These are phyloP conservation scores for Effrenium voratum DNA, from an alignment of 73 alveolate genomes.

Conservation along the genomic window DNA sequence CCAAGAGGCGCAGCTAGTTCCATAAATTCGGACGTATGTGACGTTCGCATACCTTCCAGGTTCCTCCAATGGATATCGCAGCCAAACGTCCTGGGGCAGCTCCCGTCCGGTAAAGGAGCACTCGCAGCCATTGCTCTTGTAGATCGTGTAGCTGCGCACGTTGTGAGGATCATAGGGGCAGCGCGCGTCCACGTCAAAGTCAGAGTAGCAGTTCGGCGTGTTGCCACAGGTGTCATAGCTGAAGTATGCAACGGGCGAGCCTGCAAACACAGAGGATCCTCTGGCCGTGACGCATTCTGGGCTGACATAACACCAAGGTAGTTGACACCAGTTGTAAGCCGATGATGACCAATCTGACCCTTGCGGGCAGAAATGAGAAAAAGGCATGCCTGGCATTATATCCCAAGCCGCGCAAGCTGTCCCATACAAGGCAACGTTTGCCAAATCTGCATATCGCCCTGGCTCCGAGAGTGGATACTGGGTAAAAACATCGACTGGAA, in stretches of 20 bases:
- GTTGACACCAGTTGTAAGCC: conserved; percentile 11
- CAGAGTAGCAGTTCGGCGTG: neutral
- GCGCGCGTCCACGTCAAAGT: neutral
- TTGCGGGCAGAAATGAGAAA: neutral
- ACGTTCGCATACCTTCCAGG: conserved; percentile 13
- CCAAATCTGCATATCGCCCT: neutral
- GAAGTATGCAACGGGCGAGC: neutral
- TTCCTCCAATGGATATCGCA: neutral
- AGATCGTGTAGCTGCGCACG: neutral
- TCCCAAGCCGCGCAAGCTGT: conserved; percentile 20
- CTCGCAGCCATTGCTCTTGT: conserved; percentile 3
- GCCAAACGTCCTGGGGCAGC: neutral
- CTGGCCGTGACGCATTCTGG: neutral
- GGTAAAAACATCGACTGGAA: neutral
- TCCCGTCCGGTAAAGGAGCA: neutral
- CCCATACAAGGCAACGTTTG: neutral
- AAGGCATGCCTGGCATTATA: neutral
- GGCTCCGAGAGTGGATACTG: neutral
- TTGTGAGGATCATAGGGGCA: neutral
- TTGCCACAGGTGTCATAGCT: conserved; percentile 6
- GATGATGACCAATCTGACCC: conserved; percentile 1
- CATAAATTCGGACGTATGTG: neutral
- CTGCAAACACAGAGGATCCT: neutral
- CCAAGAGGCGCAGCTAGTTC: conserved; percentile 86
- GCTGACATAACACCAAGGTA: conserved; percentile 6